Evolutionary conservation across 2,329 filamentous ascomycete species (phyloP), one percentile per base, ranked within the genome.

Genomic region (Diaporthe sp.): DNA sequence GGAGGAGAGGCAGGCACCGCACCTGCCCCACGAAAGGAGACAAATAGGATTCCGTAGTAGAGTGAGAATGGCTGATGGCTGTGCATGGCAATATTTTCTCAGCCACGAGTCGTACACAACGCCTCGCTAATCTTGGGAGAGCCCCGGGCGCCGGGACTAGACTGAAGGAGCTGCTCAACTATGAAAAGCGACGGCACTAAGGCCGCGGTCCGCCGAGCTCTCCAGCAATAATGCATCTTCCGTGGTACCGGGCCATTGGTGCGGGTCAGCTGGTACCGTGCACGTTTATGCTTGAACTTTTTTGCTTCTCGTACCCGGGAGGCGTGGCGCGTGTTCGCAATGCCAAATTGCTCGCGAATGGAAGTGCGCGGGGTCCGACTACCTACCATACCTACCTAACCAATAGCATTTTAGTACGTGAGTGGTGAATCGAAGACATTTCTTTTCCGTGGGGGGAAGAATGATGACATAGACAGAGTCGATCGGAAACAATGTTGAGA

Each of bases 181-280:
- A 68, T n/a, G 47, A n/a, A n/a, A 53, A 17, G 39, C 57, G 37
- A 42, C 57, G 34, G 57, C 20, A 60, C 63, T 68, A 53, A 63
- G 60, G 65, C 47, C n/a, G 65, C 28, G 47, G 65, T 53, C 65
- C 47, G 47, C 39, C 47, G 13, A 53, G 65, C 65, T 39, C 20
- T 28, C n/a, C 34, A 68, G 22, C 47, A 53, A 68, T 68, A 37
- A n/a, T 53, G 65, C 60, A 65, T 47, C 25, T 65, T 25, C 25
- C 13, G 60, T 15, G 42, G 25, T 70, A 70, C 49, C 65, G 65
- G 65, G 49, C 65, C 65, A 70, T 42, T 70, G 65, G 47, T 70
- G 65, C 49, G 47, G 65, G 65, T 47, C 65, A 70, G n/a, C 34
- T 70, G 31, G 65, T 42, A 42, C 65, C 49, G 49, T 55, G 65